phyloP scores from a whole-genome alignment of 2,329 filamentous ascomycete species.

The Neophaeococcomyces mojaviensis region DNA sequence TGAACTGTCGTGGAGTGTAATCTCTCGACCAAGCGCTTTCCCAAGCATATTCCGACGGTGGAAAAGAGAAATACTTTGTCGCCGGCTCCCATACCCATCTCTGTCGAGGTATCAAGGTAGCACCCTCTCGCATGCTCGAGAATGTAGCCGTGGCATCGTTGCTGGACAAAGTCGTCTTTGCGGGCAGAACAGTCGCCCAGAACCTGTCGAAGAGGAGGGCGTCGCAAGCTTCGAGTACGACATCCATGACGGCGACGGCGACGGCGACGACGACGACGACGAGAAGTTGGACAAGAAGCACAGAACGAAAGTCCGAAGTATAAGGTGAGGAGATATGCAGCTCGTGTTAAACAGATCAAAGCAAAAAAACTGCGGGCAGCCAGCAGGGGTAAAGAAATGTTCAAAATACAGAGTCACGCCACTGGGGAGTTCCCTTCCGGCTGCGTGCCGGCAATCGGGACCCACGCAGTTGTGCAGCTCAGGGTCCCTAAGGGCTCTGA shows the following conservation, averaged over 20 bases:
- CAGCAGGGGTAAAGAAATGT: not conserved
- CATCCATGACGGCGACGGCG: slow-evolving; percentile 61
- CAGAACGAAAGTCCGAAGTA: not conserved
- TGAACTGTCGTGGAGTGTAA: slow-evolving; percentile 64
- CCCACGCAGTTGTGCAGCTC: no score
- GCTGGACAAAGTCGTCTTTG: slow-evolving; percentile 47
- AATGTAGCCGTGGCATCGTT: slow-evolving; percentile 52
- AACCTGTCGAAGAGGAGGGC: slow-evolving; percentile 71
- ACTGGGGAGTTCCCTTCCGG: not conserved
- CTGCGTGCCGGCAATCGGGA: not conserved
- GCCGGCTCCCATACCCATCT: slow-evolving; percentile 58
- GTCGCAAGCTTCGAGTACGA: slow-evolving; percentile 79
- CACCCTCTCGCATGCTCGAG: slow-evolving; percentile 38
- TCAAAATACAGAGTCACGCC: not conserved
- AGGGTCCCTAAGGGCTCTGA: no score
- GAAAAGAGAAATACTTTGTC: slow-evolving; percentile 59
- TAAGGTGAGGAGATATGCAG: slow-evolving; percentile 4
- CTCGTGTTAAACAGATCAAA: not conserved
- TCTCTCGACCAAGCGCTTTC: slow-evolving; percentile 70
- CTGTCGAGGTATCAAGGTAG: slow-evolving; percentile 44
- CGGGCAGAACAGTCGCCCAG: slow-evolving; percentile 66
- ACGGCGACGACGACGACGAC: no score
- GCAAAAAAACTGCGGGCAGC: not conserved
- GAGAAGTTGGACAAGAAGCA: no score
- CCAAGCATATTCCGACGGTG: slow-evolving; percentile 70